Evolutionary conservation across 441 rosid genomes (phyloP), one percentile per base, ranked within the genome.

Genomic region (Corymbia citriodora): DNA sequence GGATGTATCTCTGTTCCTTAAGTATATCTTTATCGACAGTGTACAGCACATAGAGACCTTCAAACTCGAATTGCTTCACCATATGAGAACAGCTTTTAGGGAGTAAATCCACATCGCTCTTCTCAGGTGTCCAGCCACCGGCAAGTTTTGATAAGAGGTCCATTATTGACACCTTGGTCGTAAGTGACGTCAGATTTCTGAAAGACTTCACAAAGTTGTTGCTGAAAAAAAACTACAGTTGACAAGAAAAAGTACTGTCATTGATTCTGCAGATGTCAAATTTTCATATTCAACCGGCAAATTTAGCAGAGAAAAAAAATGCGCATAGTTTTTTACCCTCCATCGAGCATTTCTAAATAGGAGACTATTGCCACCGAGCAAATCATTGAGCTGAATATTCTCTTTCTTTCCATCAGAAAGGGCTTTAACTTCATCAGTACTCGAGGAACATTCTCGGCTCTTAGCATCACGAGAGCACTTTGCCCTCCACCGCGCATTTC

Each of bases 401-500:
- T 65, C 31, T 29, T 9, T 65, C 17, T 15, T n/a, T 36, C 74
- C 21, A 31, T n/a, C 74, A 36, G n/a, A 65, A n/a, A 15, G n/a
- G 74, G 40, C 17, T 65, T 65, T n/a, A 15, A 65, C 36, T 65
- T 31, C 74, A 65, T n/a, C 10, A 7, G 72, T n/a, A 65, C 36
- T 65, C 19, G 72, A 65, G 36, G 36, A 65, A 65, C 6, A 65
- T n/a, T 65, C 36, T 29, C 10, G 36, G 36, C 31, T 61, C 68
- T 61, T 61, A 61, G 74, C 74, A 65, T 65, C 74, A 31, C 9
- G 10, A 65, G 14, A 65, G 53, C 33, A 29, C 65, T 40, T 25
- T 88, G 92, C 95, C 94, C 93, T 93, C 96, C 95, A 93, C 72
- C 88, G 92, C 21, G 93, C 92, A 19, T 40, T 85, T 87, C 65